A percentile compares a stretch with the other conserved stretches of the same genome.
Evolutionary conservation across 805 yeast genomes (phyloP).

Genomic region (Debaryomyces castellii): DNA sequence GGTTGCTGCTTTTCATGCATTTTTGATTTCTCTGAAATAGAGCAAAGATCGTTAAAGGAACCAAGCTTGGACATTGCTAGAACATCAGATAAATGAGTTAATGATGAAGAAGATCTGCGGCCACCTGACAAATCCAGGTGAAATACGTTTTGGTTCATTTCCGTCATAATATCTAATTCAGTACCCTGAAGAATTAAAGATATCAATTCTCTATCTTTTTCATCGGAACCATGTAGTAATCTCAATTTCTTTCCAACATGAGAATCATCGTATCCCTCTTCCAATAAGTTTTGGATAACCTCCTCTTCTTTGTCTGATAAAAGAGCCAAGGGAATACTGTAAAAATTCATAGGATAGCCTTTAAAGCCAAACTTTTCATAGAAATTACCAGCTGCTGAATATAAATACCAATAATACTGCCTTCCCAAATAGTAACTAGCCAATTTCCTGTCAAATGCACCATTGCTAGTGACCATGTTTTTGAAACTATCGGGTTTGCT

Average conservation of each 20-base stretch:
- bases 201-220: slow-evolving; percentile 29
- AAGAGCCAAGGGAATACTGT: slow-evolving; percentile 25
- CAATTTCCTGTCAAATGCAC: slow-evolving; percentile 26
- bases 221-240: slow-evolving; percentile 20
- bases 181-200: slow-evolving; percentile 29
- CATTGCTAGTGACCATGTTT: slow-evolving; percentile 29
- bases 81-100: slow-evolving; percentile 26
- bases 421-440: slow-evolving; percentile 34
- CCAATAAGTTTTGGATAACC: slow-evolving; percentile 19
- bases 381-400: slow-evolving; percentile 72
- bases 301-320: slow-evolving; percentile 14
- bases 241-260: slow-evolving; percentile 28
- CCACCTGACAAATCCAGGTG: slow-evolving; percentile 33
- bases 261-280: slow-evolving; percentile 7
- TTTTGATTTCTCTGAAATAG: slow-evolving; percentile 14
- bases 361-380: slow-evolving; percentile 64
- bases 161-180: slow-evolving; percentile 37
- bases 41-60: slow-evolving; percentile 18
- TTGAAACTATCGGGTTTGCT: slow-evolving; percentile 28
- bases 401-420: slow-evolving; percentile 47
- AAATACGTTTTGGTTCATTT: slow-evolving; percentile 31
- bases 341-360: slow-evolving; percentile 33
- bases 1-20: neutral
- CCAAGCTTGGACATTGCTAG: slow-evolving; percentile 20
- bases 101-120: slow-evolving; percentile 31